Percentiles rank a stretch among this genome's conserved stretches.
Conservation (phyloP, 305 asterid species). For the Fraxinus sp. region DNA sequence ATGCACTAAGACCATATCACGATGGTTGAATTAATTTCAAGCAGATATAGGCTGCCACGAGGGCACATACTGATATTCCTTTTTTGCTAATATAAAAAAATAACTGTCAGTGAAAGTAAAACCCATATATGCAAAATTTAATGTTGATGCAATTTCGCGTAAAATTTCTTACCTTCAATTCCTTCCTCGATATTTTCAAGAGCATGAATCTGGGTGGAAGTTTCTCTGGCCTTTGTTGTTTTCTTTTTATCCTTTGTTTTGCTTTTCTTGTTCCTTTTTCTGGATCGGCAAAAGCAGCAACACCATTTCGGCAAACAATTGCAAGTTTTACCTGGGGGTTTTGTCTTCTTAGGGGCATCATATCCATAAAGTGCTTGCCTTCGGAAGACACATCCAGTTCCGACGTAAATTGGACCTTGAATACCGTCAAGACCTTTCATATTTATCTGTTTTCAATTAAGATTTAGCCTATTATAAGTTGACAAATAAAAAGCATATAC, state of each 20-base stretch:
- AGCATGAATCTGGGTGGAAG: constrained; percentile 89
- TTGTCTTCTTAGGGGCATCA: constrained; percentile 83
- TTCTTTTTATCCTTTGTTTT: constrained; percentile 67
- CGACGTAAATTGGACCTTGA: constrained; percentile 96
- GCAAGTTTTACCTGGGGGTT: constrained; percentile 89
- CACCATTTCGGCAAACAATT: constrained; percentile 88
- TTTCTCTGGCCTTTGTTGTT: constrained; percentile 62
- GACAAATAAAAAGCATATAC: background rate
- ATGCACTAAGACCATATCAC: background rate
- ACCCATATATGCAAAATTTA: background rate
- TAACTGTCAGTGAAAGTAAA: background rate
- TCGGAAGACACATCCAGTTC: constrained; percentile 93
- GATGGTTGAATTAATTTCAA: background rate
- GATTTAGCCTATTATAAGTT: constrained; percentile 21
- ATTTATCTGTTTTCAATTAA: constrained; percentile 54
- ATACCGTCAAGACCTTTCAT: constrained; percentile 99
- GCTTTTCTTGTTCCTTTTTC: constrained; percentile 59
- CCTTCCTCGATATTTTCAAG: constrained; percentile 97
- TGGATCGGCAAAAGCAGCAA: constrained; percentile 57
- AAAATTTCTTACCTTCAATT: constrained; percentile 63
- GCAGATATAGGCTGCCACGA: background rate
- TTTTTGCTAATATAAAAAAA: background rate
- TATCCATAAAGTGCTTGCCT: constrained; percentile 94
- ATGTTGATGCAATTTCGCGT: background rate
- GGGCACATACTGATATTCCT: background rate